phyloP scores from a whole-genome alignment of 2,329 filamentous ascomycete genomes.

The Botrytis medusae region DNA sequence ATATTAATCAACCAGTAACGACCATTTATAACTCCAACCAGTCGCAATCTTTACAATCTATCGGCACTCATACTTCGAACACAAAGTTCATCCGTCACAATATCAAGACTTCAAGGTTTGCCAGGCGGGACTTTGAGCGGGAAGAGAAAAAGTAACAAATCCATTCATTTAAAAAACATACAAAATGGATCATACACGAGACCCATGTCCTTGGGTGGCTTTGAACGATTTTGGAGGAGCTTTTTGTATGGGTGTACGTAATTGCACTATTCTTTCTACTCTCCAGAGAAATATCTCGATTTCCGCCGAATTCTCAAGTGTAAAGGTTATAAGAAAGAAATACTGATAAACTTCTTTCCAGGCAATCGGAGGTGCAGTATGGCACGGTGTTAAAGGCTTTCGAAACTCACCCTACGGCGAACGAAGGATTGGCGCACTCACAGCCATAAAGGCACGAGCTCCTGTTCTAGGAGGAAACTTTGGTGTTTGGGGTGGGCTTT shows the following conservation, averaged over 20 bases:
- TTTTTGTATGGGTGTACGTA: slow-evolving; percentile 89
- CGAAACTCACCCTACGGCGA: slow-evolving; percentile 89
- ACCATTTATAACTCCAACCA: not conserved
- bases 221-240: slow-evolving; percentile 97
- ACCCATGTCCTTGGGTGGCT: slow-evolving; percentile 95
- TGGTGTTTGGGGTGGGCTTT: slow-evolving; percentile 94
- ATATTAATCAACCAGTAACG: not conserved
- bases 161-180: slow-evolving; percentile 26
- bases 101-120: not conserved
- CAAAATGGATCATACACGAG: slow-evolving; percentile 89
- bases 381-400: slow-evolving; percentile 97
- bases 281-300: not conserved
- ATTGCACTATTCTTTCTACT: slow-evolving; percentile 21
- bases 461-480: slow-evolving; percentile 97
- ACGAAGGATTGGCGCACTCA: slow-evolving; percentile 91
- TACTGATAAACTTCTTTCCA: slow-evolving; percentile 39
- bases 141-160: not conserved
- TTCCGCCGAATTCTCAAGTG: not conserved
- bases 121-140: not conserved
- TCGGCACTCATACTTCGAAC: not conserved
- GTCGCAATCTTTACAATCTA: not conserved
- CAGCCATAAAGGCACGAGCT: slow-evolving; percentile 94
- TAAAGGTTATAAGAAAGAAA: slow-evolving; percentile 16
- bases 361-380: slow-evolving; percentile 79
- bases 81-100: not conserved